Base-by-base conservation (phyloP, 2,329 filamentous ascomycete species). In the Ascochyta clinopodiicola region DNA sequence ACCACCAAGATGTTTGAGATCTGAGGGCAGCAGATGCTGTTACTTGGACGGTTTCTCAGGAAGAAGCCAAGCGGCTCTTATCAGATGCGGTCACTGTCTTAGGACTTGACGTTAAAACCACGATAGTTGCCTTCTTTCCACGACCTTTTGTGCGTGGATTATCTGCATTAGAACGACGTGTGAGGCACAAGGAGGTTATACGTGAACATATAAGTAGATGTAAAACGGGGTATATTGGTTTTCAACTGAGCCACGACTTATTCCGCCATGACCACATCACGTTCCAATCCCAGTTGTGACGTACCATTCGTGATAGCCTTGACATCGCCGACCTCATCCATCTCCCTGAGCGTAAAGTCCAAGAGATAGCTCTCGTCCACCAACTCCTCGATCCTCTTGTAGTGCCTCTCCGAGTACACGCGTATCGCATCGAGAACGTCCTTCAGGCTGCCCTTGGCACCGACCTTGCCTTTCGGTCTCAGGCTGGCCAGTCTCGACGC, bases 331-430 rank as follows among this genome's bases (percentile, higher is more conserved):
- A 88, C 82, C 73, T 83, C 89, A 70, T 96, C 92, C 93, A 98
- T 98, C 79, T 96, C 91, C 69, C 88, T 85, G 60, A 98, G 80
- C 60, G 94, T 96, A 83, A 96, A 98, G 76, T 96, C 92, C 36
- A 98, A 85, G 68, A 99, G 78, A 77, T 93, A 98, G 71, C 93
- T 96, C 80, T 98, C 95, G 72, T 98, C 94, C 36, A 93, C 86
- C 66, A 97, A 79, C 70, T 96, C 94, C 73, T 96, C 93, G 65
- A 95, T 84, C 50, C 94, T 84, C 75, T 88, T 89, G 75, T 96
- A 97, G 75, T 99, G 95, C 62, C 93, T 85, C 76, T 98, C 92
- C 0, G 93, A 96, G 73, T 99, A 98, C 15, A 89, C 90, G 65
- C 86, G 88, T 55, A 99, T 81, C n/a, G 89, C 94, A 64, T 94